Evolutionary conservation across 2,329 filamentous ascomycete genomes (phyloP).

Genomic region (Nigrospora oryzae): DNA sequence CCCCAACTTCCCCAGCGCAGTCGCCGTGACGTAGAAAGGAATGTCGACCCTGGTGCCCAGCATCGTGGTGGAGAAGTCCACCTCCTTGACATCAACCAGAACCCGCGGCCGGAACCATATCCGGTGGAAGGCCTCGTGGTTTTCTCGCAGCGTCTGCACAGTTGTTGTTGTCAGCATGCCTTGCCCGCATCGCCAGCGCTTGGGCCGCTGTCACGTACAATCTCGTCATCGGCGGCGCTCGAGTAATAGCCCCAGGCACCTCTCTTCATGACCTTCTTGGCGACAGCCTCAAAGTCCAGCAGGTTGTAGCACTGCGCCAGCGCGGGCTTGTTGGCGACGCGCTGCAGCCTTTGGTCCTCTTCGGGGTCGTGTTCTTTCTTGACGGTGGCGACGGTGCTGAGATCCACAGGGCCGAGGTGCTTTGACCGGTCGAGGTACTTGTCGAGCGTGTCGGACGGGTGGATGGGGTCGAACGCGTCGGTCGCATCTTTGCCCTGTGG

Average conservation of each 20-base stretch:
- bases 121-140: conserved; percentile 92
- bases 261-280: conserved; percentile 86
- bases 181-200: too few relatives aligned
- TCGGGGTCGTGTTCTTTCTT: conserved; percentile 61
- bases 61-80: conserved; percentile 89
- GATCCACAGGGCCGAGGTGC: conserved; percentile 84
- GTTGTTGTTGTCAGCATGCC: conserved; percentile 5
- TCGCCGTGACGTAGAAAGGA: conserved; percentile 95
- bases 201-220: conserved; percentile 41
- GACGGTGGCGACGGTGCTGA: conserved; percentile 65
- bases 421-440: conserved; percentile 79
- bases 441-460: conserved; percentile 78
- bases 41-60: conserved; percentile 76
- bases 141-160: conserved; percentile 78
- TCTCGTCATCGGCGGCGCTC: conserved; percentile 83
- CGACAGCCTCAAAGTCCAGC: conserved; percentile 92
- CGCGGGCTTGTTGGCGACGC: conserved; percentile 66
- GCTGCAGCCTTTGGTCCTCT: conserved; percentile 63
- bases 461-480: conserved; percentile 83
- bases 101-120: conserved; percentile 92
- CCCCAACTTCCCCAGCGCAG: conserved; percentile 89
- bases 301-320: conserved; percentile 88
- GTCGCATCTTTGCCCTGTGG: conserved; percentile 77
- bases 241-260: conserved; percentile 97
- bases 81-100: conserved; percentile 78